Base-by-base conservation (phyloP, 2,329 filamentous ascomycete genomes). In the Apiospora kogelbergensis region DNA sequence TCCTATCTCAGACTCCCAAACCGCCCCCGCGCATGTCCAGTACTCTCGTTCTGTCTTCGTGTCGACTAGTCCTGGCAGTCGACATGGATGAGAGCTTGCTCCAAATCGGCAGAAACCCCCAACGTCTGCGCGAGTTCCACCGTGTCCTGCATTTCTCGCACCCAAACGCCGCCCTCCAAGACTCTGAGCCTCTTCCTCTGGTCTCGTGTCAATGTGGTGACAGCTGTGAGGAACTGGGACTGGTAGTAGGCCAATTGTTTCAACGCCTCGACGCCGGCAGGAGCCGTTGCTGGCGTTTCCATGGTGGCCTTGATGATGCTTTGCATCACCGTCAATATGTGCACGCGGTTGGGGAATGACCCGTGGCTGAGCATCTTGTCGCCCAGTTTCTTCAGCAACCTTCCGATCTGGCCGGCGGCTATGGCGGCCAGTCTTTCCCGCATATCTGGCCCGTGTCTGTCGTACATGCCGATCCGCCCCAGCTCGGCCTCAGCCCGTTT, bases 261-360 rank as follows among this genome's bases (percentile, higher is more conserved):
- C 17, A 69, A 69, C 40, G 69, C 71, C 60, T 70, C 67, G 30
- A 40, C 65, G 63, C 73, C 72, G 15, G 71, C 68, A 33, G 45
- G 44, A 20, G 68, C 63, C 17, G 10, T 37, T 0, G 26, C 17
- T 13, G 71, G 65, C 2, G 73, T 71, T 24, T 74, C 71, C 1
- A 74, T 63, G 4, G 70, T 71, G 22, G 70, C 70, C 40, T 67
- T 66, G 26, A 74, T 68, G 22, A 74, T 68, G 67, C 74, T 71
- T 10, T 71, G 69, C 73, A 74, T 74, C 41, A 73, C 71, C 44
- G 70, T 71, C 4, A 75, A 68, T 41, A 75, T 72, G 68, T 75
- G 73, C 22, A 72, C 70, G 22, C 72, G 72, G 65, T 73, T 73
- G 17, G 63, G 41, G 24, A 75, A 70, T 4, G 68, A 70, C 41